Evolutionary conservation across 176 grass and related monocot species (phyloP), one percentile per base, ranked within the genome.

Genomic region (Puccinellia tenuiflora): DNA sequence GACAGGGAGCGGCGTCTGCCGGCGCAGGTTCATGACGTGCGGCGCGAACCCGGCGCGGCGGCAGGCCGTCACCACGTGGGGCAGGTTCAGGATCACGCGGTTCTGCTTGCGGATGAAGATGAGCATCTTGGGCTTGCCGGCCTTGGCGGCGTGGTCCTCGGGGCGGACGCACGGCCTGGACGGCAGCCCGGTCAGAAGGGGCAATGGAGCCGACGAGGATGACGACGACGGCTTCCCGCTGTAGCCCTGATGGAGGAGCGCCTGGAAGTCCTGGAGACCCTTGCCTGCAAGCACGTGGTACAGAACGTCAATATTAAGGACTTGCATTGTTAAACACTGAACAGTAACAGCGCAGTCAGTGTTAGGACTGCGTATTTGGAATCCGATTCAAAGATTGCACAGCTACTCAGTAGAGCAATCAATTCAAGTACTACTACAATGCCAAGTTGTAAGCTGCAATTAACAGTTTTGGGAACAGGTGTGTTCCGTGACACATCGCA

Each of bases 51-150:
- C 96, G 7, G 82, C 86, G n/a, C 79, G 85, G 31, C 90, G 90
- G 79, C 90, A 95, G 17, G 88, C 88, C 21, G 89, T 86, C 15
- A 95, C 89, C 34, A 98, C 42, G 71, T 95, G 92, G 1, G 87
- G 77, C 1, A 93, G 79, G 88, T 98, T 98, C 11, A 90, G 88
- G 33, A 95, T 85, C 15, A 91, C 89, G 0, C 96, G 86, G 46
- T 92, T 92, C 84, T 94, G 51, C 76, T 93, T 95, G 17, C 96
- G 96, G 73, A 93, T 91, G 85, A 98, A 86, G 79, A 98, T 55
- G 74, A 94, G 87, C 67, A 98, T 77, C 83, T 92, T 95, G 51
- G 96, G 96, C 68, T 92, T 90, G 14, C 39, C 35, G 33, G 40
- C 8, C 78, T 46, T 78, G 54, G 76, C 38, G 68, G 83, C 46